Conservation (phyloP, 2,329 filamentous ascomycete species). For the Talaromyces verruculosus region DNA sequence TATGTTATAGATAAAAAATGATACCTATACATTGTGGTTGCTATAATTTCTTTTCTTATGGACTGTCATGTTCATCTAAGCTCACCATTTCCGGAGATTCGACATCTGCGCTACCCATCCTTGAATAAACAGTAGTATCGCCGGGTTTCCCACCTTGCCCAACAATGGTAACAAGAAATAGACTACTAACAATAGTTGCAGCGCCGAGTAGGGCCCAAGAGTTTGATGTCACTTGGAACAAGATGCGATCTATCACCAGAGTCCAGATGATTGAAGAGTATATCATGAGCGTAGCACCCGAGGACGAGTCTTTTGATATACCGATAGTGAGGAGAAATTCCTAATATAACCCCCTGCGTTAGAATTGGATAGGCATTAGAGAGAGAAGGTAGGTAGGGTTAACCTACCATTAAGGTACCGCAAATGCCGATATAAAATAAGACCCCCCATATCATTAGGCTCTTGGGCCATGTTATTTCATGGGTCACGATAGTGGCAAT, state of each 20-base stretch:
- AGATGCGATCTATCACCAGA: not conserved
- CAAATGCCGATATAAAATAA: not conserved
- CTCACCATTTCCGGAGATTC: not conserved
- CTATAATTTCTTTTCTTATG: not conserved
- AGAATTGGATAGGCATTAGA: not conserved
- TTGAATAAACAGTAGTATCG: not conserved
- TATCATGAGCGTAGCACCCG: not conserved
- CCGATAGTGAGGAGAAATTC: not conserved
- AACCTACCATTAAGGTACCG: not conserved
- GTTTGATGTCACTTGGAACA: not conserved
- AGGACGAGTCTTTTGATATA: not conserved
- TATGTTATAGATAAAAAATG: no score
- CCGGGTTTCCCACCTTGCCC: not conserved
- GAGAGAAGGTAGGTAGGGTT: not conserved
- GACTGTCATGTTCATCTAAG: not conserved
- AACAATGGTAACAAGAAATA: not conserved
- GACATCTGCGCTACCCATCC: not conserved
- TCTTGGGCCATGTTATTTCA: not conserved
- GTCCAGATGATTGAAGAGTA: not conserved
- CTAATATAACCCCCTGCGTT: not conserved
- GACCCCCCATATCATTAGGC: not conserved
- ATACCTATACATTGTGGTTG: no score
- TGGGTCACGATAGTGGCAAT: not conserved
- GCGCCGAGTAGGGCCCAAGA: not conserved
- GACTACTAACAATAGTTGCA: not conserved